Percentiles rank a stretch among this genome's conserved stretches.
These are phyloP conservation scores for Hyphopichia burtonii DNA, from an alignment of 1,139 yeast genomes.

Conservation along the genomic window DNA sequence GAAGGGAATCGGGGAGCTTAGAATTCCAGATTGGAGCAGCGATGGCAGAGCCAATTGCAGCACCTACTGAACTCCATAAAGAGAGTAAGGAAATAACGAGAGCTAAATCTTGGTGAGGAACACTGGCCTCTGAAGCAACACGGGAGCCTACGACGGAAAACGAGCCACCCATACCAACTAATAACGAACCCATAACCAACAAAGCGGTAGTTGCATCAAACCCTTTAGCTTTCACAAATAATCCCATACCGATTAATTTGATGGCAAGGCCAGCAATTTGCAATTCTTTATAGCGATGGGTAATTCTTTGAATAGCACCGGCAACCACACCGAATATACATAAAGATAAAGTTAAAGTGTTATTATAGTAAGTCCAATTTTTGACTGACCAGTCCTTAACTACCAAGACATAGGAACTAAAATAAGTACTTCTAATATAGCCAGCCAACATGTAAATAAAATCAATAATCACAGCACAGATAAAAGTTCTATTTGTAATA, in stretches of 20 bases:
- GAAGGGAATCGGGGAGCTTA: slow-evolving; percentile 27
- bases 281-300: slow-evolving; percentile 26
- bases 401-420: slow-evolving; percentile 24
- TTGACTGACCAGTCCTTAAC: slow-evolving; percentile 19
- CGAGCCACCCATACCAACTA: slow-evolving; percentile 27
- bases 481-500: slow-evolving; percentile 28
- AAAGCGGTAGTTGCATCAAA: slow-evolving; percentile 8
- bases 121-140: slow-evolving; percentile 31
- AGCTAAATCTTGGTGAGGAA: slow-evolving; percentile 46
- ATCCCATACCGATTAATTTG: slow-evolving; percentile 25
- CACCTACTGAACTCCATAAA: slow-evolving; percentile 40
- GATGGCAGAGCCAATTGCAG: slow-evolving; percentile 42
- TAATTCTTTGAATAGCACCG: slow-evolving; percentile 22
- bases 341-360: slow-evolving; percentile 26
- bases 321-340: slow-evolving; percentile 28
- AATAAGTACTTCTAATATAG: slow-evolving; percentile 17
- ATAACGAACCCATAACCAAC: slow-evolving; percentile 14
- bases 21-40: slow-evolving; percentile 50
- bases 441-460: slow-evolving; percentile 26
- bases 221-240: slow-evolving; percentile 10
- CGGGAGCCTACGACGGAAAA: slow-evolving; percentile 24
- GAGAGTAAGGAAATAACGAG: slow-evolving; percentile 39
- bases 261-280: slow-evolving; percentile 24
- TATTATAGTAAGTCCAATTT: slow-evolving; percentile 30
- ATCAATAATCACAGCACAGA: slow-evolving; percentile 25